Evolutionary conservation across 2,329 filamentous ascomycete genomes (phyloP), one percentile per base, ranked within the genome.

Genomic region (Penicillium palitans): DNA sequence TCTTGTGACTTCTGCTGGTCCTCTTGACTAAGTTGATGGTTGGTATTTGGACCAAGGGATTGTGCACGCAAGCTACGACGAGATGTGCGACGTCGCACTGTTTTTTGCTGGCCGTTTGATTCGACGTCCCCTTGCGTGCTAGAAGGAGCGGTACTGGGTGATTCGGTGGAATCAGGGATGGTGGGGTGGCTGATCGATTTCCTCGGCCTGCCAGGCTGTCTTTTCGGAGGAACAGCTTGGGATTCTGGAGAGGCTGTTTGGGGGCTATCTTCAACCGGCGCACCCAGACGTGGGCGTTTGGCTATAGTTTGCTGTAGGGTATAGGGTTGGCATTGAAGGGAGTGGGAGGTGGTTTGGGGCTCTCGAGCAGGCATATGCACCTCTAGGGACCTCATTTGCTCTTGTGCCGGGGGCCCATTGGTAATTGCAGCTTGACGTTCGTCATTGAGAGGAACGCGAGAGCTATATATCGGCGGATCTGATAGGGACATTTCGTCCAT

Each of bases 241-340:
- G 42, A 12, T 24, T 51, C 54, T 60, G 19, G 58, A 35, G 48
- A 48, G n/a, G 19, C 54, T 47, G 27, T 21, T 53, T 50, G 37
- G 2, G 27, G 3, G n/a, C 3, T 6, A 31, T 42, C 46, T 17
- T 60, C 63, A 6, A 53, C 19, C 1, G 63, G 13, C 7, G 64
- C 59, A 3, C 60, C 63, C 9, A 75, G 63, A 15, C 74, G 70
- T 5, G 64, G 71, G 15, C 73, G 69, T 56, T 76, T 76, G 2
- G 62, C 45, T 10, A 66, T 52, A 7, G 68, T 62, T 42, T 69
- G 67, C 27, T 69, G 50, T 2, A 33, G 5, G 13, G 8, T 17
- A 7, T 17, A 19, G 1, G 42, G 2, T 47, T 24, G 42, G 8
- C n/a, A 13, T 29, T 25, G 50, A 35, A 35, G 6, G 3, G 50